A percentile compares a stretch with the other conserved stretches of the same genome.
Evolutionary conservation across 2,329 filamentous ascomycete species (phyloP).

Genomic region (Capronia coronata): DNA sequence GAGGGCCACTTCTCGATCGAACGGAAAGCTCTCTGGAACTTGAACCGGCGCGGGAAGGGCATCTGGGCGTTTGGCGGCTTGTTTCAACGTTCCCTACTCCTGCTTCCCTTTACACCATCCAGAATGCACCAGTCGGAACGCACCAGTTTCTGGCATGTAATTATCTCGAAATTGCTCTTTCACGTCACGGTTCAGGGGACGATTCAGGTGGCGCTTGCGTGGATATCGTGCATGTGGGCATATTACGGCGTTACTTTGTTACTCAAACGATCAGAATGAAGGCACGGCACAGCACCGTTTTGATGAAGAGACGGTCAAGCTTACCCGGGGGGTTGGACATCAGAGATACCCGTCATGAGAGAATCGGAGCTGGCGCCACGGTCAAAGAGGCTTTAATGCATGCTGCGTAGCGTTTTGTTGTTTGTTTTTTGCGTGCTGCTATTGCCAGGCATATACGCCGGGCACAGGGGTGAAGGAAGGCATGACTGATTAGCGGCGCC

Average conservation of each 20-base stretch:
- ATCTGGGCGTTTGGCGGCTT: slow-evolving; percentile 6
- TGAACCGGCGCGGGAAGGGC: background rate
- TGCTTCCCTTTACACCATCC: background rate
- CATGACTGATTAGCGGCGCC: background rate
- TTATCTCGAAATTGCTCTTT: slow-evolving; percentile 2
- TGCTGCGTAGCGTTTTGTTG: slow-evolving; percentile 2
- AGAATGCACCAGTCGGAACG: background rate
- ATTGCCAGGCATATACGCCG: background rate
- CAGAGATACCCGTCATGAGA: slow-evolving; percentile 20
- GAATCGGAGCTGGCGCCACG: slow-evolving; percentile 10
- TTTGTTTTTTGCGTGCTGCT: background rate
- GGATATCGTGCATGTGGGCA: slow-evolving; percentile 7
- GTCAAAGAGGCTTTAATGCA: slow-evolving; percentile 3
- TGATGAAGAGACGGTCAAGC: slow-evolving; percentile 18
- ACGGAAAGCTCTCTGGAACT: background rate
- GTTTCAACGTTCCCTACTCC: background rate
- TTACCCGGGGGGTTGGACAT: slow-evolving; percentile 13
- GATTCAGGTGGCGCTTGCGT: background rate
- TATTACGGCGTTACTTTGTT: slow-evolving; percentile 12
- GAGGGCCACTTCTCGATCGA: background rate
- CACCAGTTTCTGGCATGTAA: slow-evolving; percentile 9
- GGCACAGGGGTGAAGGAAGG: background rate
- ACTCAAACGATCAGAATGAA: slow-evolving; percentile 6
- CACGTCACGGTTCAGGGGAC: background rate
- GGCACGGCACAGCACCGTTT: background rate